Evolutionary conservation across 2,329 filamentous ascomycete genomes (phyloP).

Genomic region (Colletotrichum sp.): DNA sequence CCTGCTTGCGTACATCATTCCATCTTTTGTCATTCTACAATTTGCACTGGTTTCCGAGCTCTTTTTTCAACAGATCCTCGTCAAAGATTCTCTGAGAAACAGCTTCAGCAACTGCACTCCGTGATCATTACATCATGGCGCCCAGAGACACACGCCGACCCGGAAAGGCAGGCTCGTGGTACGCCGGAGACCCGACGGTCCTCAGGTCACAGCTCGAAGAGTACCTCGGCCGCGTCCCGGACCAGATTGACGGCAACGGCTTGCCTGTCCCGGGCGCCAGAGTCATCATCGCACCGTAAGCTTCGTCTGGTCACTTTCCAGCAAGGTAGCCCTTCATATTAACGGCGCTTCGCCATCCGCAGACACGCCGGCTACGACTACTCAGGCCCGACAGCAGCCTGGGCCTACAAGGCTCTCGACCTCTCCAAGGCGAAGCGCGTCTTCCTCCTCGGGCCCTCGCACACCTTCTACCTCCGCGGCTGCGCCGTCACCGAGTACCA

Average conservation of each 20-base stretch:
- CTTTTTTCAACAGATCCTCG: too few relatives aligned
- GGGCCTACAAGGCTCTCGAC: conserved; percentile 91
- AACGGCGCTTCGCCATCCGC: neutral
- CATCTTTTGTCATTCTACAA: too few relatives aligned
- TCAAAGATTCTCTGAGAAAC: too few relatives aligned
- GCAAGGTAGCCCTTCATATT: conserved; percentile 15
- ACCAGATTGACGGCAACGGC: conserved; percentile 60
- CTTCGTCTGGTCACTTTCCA: neutral
- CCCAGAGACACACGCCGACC: too few relatives aligned
- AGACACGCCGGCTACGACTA: conserved; percentile 95
- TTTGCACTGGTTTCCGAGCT: too few relatives aligned
- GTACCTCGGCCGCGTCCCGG: conserved; percentile 75
- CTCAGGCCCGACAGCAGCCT: conserved; percentile 90
- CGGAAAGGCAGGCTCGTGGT: too few relatives aligned
- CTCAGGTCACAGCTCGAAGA: conserved; percentile 65
- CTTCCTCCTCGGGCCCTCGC: conserved; percentile 92
- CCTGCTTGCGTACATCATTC: too few relatives aligned
- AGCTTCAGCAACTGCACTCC: too few relatives aligned
- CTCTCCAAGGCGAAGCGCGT: conserved; percentile 83
- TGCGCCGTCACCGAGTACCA: conserved; percentile 78
- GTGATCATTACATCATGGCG: too few relatives aligned
- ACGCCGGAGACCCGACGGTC: too few relatives aligned
- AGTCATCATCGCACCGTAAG: conserved; percentile 59
- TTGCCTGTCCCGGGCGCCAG: conserved; percentile 78
- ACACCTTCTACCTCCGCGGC: conserved; percentile 80